Base-by-base conservation (phyloP, 176 grass and related monocot genomes). In the Elaeis guineensis region DNA sequence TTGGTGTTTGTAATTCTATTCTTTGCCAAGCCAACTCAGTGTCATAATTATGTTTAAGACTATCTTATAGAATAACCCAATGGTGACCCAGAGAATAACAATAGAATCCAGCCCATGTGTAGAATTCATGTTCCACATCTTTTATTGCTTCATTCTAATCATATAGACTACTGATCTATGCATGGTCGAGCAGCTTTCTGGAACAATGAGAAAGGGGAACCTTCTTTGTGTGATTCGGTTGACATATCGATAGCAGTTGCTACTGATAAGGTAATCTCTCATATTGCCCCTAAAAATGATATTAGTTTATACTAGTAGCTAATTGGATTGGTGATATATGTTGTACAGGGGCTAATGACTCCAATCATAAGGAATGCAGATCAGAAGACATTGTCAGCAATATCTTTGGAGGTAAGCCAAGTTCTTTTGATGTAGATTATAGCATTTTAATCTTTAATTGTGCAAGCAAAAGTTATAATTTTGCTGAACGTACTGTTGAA, bases 161-260 rank as follows among this genome's bases (percentile, higher is more conserved):
- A 2, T 25, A 56, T 44, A 44, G 26, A 44, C 21, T 55, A 12
- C 32, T 54, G 21, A 51, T 79, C 57, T 54, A 44, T 69, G 19
- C 30, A 61, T 82, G n/a, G 21, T 76, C 35, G 30, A 58, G 57
- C 65, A 98, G 93, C 85, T 75, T 98, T 74, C 67, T 92, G 93
- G 93, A 78, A 83, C 59, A 64, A 25, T 65, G 73, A 74, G 59
- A 89, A 92, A 58, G 93, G 78, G 57, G 87, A 98, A 80, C 24
- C 84, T 48, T 71, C 70, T 57, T 71, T 71, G 35, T 92, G 81
- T 71, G 87, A 76, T 69, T 80, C 87, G 24, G 79, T 98, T 50
- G 93, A 98, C 78, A 85, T 98, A 88, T 91, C 87, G 49, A 85
- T 98, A 59, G 87, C 93, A n/a, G 81, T 98, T 81, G 87, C 93